Base-by-base conservation (phyloP, 108 stramenopile genomes). In the Nitzschia inconspicua region DNA sequence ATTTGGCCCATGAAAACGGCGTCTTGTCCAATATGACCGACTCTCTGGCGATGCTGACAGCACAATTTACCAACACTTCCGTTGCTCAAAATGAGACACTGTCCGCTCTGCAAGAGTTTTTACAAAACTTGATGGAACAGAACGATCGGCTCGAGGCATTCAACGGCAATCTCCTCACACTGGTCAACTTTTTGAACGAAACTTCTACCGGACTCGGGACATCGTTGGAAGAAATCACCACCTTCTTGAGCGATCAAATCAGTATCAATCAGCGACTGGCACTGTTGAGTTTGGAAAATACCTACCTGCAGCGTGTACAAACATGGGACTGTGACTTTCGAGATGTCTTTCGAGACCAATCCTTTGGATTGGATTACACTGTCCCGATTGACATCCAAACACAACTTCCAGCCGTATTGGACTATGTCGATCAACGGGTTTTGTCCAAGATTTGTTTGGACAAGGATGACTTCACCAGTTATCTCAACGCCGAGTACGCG, bases 121-220 rank as follows among this genome's bases (percentile, higher is more conserved):
- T 72, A 6, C 31, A 47, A 18, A 62, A 39, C 31, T 44, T 77
- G 26, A n/a, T 37, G 16, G n/a, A 31, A 24, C 62, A 77, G 24
- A 60, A 59, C 20, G 61, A 65, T 29, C 66, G 76, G 0, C 49
- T 77, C 27, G 36, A 68, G 25, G 16, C 32, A 5, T 22, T 75
- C 6, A 69, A 68, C 29, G 47, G 29, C 28, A 32, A 76, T 14
- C 57, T 70, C 1, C 16, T 34, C 3, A 22, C 26, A 46, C 46
- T 73, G n/a, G 48, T 73, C 6, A 8, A 39, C 6, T 78, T 73
- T 54, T 34, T 78, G 31, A 73, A 78, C 37, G 73, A 75, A n/a
- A 69, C 73, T 6, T 29, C 65, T 3, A 14, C 19, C 20, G 25
- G 29, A 11, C 28, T 46, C 25, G 49, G 26, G 3, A 41, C 32